A percentile compares a stretch with the other conserved stretches of the same genome.
phyloP scores from a whole-genome alignment of 1,284 basidiomycete genomes.

The Ceratobasidium sp. region DNA sequence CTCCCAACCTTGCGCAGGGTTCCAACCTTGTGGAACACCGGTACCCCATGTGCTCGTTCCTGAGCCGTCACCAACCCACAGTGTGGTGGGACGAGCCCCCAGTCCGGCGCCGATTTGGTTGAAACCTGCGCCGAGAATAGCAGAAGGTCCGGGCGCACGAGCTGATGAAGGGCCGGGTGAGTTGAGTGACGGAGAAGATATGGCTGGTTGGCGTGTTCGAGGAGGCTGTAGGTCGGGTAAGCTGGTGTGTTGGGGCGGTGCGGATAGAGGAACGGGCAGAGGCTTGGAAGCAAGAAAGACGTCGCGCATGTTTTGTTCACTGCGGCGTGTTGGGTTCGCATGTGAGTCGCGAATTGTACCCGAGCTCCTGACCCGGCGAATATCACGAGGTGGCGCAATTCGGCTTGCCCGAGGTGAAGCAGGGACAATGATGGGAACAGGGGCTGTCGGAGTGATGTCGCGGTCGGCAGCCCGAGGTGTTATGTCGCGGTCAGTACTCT shows the following conservation, averaged over 20 bases:
- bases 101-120: neutral
- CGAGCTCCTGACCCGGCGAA: constrained; percentile 22
- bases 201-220: constrained; percentile 14
- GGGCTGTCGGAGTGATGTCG: constrained; percentile 14
- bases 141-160: no score
- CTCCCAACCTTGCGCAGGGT: constrained; percentile 7
- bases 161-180: neutral
- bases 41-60: neutral
- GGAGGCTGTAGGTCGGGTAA: neutral
- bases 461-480: constrained; percentile 18
- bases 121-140: no score
- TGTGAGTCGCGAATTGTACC: constrained; percentile 8
- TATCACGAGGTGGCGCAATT: constrained; percentile 4
- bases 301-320: constrained; percentile 22
- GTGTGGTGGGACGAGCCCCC: neutral
- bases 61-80: neutral
- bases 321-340: neutral
- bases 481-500: constrained; percentile 17
- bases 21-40: constrained; percentile 17
- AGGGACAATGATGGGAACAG: constrained; percentile 14
- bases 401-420: neutral
- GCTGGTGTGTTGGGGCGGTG: constrained; percentile 12
- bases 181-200: constrained; percentile 30
- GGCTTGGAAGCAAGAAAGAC: constrained; percentile 12
- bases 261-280: constrained; percentile 17